Evolutionary conservation across 768 basidiomycete species (phyloP), one percentile per base, ranked within the genome.

Genomic region (Serendipita sp.): DNA sequence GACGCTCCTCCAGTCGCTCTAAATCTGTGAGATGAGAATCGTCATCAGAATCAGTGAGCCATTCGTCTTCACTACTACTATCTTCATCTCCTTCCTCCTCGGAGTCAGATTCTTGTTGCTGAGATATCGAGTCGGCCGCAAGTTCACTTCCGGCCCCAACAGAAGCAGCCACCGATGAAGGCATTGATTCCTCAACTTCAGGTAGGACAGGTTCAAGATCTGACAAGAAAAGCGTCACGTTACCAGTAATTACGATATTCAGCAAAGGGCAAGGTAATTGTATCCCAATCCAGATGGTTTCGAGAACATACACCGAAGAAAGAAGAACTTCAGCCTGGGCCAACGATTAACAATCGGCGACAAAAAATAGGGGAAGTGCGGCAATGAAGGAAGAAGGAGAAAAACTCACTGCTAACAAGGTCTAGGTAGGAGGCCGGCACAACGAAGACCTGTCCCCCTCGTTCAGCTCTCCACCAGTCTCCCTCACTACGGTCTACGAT

Each of bases 391-490:
- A 48, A 53, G 38, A 65, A 51, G 60, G 61, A 61, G 61, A 30
- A 43, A 44, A 1, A 61, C 65, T 30, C 85, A 95, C 95, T 90
- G 82, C 86, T 82, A 70, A 79, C 77, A 68, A 84, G 72, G 74
- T 95, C 88, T 71, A 99, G 72, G 72, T 98, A 98, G 20, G 85
- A 82, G 26, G 93, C 91, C 61, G 96, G 96, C 3, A 93, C 92
- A 69, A 93, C 84, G 75, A 87, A 89, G 61, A 96, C 83, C 65
- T 84, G 73, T 22, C 95, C 95, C 53, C 80, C 83, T 69, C 81
- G 81, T 75, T 97, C 94, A 42, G 86, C 87, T 76, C 94, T 97
- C 90, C 90, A 98, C 96, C 96, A 98, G 68, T 90, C 88, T 61
- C 76, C 78, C 67, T 97, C 96, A 61, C 80, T 80, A 51, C 74